Conservation (phyloP, 345 rosid genomes). For the Arabidopsis thaliana region TAIR10.1 NC_003076.8:482001-482500, state of each 20-base stretch:
- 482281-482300: background rate
- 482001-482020: constrained; percentile 46
- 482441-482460: constrained; percentile 11
- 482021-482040: constrained; percentile 19
- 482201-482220: constrained; percentile 99
- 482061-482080: constrained; percentile 11
- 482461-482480: constrained; percentile 45
- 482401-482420: constrained; percentile 5
- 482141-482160: constrained; percentile 80
- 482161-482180: constrained; percentile 79
- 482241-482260: background rate
- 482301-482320: constrained; percentile 23
- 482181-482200: constrained; percentile 95
- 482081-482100: constrained; percentile 17
- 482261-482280: constrained; percentile 4
- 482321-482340: constrained; percentile 77
- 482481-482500: constrained; percentile 98
- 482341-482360: constrained; percentile 90
- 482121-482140: constrained; percentile 46
- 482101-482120: constrained; percentile 23
- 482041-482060: constrained; percentile 8
- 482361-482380: constrained; percentile 97
- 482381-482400: constrained; percentile 72
- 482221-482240: background rate
- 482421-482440: constrained; percentile 5